Percentiles rank a stretch among this genome's conserved stretches.
Conservation (phyloP, 768 basidiomycete genomes). For the Suillus discolor region DNA sequence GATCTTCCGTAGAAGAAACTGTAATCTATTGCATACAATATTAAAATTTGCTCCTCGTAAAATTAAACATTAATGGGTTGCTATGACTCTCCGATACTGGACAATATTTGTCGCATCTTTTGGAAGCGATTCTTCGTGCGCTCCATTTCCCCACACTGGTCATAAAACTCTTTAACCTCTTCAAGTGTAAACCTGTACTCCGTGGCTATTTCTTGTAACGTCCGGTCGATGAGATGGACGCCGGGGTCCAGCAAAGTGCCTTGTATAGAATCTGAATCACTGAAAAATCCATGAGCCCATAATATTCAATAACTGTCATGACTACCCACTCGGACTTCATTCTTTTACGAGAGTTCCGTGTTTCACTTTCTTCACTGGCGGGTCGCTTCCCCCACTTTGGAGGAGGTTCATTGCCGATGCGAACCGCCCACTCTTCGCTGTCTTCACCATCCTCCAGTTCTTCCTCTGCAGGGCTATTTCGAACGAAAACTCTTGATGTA, state of each 20-base stretch:
- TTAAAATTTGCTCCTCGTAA: not conserved
- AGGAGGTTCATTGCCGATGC: conserved; percentile 61
- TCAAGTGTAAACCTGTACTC: conserved; percentile 72
- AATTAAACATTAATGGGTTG: not conserved
- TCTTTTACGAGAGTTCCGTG: conserved; percentile 43
- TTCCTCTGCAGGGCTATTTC: conserved; percentile 58
- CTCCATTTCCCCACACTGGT: conserved; percentile 70
- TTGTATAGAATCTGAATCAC: conserved; percentile 2
- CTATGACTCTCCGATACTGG: conserved; percentile 28
- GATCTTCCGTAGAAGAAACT: conserved; percentile 40
- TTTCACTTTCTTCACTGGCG: conserved; percentile 39
- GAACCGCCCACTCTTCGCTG: conserved; percentile 67
- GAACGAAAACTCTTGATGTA: conserved; percentile 23
- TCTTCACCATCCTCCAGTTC: conserved; percentile 65
- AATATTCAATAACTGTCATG: not conserved
- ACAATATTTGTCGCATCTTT: conserved; percentile 58
- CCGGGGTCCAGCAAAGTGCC: not conserved
- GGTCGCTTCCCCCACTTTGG: conserved; percentile 74
- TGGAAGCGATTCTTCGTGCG: conserved; percentile 66
- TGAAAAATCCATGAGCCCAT: not conserved
- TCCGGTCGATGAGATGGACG: conserved; percentile 69
- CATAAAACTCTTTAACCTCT: conserved; percentile 80
- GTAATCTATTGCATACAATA: not conserved
- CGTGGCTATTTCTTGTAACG: conserved; percentile 64
- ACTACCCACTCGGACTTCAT: conserved; percentile 42